Percentiles rank a stretch among this genome's conserved stretches.
Conservation (phyloP, 805 yeast genomes). For the Lipomyces spencermartinsiae region DNA sequence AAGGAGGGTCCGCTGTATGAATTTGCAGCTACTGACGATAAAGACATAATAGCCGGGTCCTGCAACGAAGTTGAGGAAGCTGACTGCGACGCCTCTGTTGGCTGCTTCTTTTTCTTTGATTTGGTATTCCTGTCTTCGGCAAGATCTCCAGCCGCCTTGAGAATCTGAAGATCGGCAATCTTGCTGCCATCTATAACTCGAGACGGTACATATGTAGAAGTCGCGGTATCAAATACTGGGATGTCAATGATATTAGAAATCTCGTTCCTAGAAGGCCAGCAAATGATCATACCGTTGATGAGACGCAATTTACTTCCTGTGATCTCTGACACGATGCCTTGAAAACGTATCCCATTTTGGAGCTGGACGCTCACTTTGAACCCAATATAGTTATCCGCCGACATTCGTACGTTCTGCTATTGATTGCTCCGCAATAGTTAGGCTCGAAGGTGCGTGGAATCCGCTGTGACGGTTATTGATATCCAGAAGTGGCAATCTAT, state of each 20-base stretch:
- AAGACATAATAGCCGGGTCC: constrained; percentile 36
- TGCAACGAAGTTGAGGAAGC: not conserved
- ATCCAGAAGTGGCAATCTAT: not conserved
- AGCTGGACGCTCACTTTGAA: constrained; percentile 31
- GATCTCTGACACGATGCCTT: constrained; percentile 53
- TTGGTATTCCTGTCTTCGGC: constrained; percentile 29
- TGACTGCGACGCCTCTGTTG: not conserved
- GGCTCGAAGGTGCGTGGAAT: not conserved
- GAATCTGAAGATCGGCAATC: constrained; percentile 39
- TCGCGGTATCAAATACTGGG: constrained; percentile 30
- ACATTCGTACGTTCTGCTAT: constrained; percentile 13
- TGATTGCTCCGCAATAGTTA: not conserved
- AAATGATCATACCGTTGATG: constrained; percentile 47
- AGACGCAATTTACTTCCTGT: constrained; percentile 50
- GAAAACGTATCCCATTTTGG: constrained; percentile 39
- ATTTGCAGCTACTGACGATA: constrained; percentile 8
- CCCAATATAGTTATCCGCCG: constrained; percentile 25
- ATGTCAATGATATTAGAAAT: constrained; percentile 22
- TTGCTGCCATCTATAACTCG: constrained; percentile 33
- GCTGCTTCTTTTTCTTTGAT: constrained; percentile 15
- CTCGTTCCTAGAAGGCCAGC: not conserved
- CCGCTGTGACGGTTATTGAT: not conserved
- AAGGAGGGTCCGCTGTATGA: constrained; percentile 15
- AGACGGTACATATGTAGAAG: constrained; percentile 21
- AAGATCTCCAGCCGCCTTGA: constrained; percentile 45